Evolutionary conservation across 768 basidiomycete species (phyloP), one percentile per base, ranked within the genome.

Genomic region (Tylopilus intermedius): DNA sequence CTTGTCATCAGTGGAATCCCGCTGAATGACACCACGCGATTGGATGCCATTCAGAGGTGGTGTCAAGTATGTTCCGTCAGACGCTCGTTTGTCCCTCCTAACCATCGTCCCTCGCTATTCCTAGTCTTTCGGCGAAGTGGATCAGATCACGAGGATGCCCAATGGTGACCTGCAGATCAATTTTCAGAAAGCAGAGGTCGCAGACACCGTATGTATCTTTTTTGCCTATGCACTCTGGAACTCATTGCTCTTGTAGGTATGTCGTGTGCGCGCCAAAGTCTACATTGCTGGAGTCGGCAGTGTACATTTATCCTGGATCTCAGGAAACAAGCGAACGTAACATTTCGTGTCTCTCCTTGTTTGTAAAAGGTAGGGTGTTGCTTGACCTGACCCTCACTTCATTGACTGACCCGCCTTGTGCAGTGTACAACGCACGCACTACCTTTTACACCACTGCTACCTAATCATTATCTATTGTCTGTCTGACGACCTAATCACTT

Each of bases 81-180:
- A 14, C 18, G 3, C 26, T 24, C 38, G 13, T 13, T n/a, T 27
- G 29, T 30, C 38, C 46, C 27, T 41, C 44, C 52, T 52, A 43
- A 58, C 47, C 15, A 9, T 54, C 53, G 1, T n/a, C n/a, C 49
- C 27, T 46, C n/a, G 62, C 29, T 47, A 26, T 38, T 15, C 0
- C 38, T 53, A 88, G 86, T 80, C 75, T 58, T 90, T 90, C 68
- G 88, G 88, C 39, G 86, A 88, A 69, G 68, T 90, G 10, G 82
- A 79, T 58, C 81, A 83, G 57, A 88, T 90, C 62, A 78, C 74
- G 35, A 75, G 87, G 47, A 80, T 85, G 76, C 83, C 83, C 46
- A 89, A 88, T 57, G 85, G 84, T 41, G 88, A 90, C 67, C 69
- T 90, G n/a, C 82, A 88, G 60, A 76, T 90, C 45, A 81, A 84